Evolutionary conservation across 352 stramenopile species (phyloP), one percentile per base, ranked within the genome.

Genomic region (Globisporangium echinulatum): DNA sequence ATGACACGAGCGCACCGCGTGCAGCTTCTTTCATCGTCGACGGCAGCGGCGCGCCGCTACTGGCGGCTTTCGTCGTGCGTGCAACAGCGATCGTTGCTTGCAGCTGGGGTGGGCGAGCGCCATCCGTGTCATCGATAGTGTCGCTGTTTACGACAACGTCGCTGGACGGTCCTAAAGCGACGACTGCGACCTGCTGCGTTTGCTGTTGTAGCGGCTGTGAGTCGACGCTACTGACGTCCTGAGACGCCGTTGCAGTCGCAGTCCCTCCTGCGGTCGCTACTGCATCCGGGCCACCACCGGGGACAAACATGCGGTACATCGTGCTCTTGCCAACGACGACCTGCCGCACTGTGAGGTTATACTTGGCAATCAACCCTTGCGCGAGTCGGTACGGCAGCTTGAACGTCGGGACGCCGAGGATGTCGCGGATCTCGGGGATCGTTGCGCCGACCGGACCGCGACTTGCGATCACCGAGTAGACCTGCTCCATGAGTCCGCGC

Each of bases 231-330:
- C 25, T 33, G 25, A 33, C 25, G 25, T 33, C 25, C 25, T 33
- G 25, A 33, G 25, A 33, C 25, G 25, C 25, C 25, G 25, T 33
- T 33, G 25, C 25, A 33, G 25, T 33, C 25, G 25, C 25, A 33
- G 25, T 33, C 5, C 37, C 40, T 38, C n/a, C 11, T 17, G 17
- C 5, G 19, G 7, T 2, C 13, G 17, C 25, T 5, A 19, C 7
- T 7, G 7, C 17, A 37, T 10, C 8, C 7, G 43, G 36, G 9
- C 14, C 46, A 19, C 62, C 14, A 2, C 11, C 69, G 1, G 83
- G 74, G 54, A 79, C 74, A 65, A 87, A 91, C 77, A 93, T 83
- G 13, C 83, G 83, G 72, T 93, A 93, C 79, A 91, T 88, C 7
- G 84, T 90, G 51, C 70, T 90, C 54, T 91, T 90, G 4, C 82